Evolutionary conservation across 768 basidiomycete species (phyloP).

Genomic region (Lactarius evosmus): DNA sequence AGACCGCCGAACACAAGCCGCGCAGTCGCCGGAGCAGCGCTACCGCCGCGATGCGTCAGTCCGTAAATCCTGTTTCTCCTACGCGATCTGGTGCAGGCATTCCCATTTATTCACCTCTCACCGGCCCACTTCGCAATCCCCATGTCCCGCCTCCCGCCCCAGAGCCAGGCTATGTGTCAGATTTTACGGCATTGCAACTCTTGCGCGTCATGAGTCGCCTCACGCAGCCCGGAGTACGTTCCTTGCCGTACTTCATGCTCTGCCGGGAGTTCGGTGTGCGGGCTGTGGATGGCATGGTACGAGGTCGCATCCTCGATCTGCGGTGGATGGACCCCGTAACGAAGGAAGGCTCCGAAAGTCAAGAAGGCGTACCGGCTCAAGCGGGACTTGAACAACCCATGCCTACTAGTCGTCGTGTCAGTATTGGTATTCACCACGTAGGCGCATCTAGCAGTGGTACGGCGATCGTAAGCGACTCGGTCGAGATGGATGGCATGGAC

Average conservation of each 20-base stretch:
- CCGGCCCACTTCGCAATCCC: conserved; percentile 30
- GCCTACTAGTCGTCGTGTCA: conserved; percentile 29
- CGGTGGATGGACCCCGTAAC: conserved; percentile 74
- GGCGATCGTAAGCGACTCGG: conserved; percentile 28
- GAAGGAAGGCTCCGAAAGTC: conserved; percentile 45
- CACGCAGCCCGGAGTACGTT: conserved; percentile 56
- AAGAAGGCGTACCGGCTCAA: conserved; percentile 26
- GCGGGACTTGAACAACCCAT: conserved; percentile 29
- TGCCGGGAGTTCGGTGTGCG: conserved; percentile 81
- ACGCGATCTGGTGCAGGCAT: conserved; percentile 35
- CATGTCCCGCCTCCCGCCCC: conserved; percentile 27
- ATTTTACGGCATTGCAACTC: conserved; percentile 77
- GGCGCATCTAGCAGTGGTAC: conserved; percentile 29
- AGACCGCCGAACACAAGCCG: conserved; percentile 29
- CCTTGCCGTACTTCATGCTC: conserved; percentile 75
- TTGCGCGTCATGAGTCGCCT: conserved; percentile 80
- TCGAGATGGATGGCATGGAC: conserved; percentile 37
- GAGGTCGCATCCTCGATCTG: conserved; percentile 68
- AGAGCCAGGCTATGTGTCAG: conserved; percentile 51
- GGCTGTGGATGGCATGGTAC: conserved; percentile 83
- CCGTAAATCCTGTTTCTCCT: conserved; percentile 29
- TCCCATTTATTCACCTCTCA: conserved; percentile 39
- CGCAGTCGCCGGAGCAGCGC: conserved; percentile 32
- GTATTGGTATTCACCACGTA: conserved; percentile 26
- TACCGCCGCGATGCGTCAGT: conserved; percentile 28